These are phyloP conservation scores for Dryas alaskensis DNA, from an alignment of 306 rosid species.

Conservation along the genomic window DNA sequence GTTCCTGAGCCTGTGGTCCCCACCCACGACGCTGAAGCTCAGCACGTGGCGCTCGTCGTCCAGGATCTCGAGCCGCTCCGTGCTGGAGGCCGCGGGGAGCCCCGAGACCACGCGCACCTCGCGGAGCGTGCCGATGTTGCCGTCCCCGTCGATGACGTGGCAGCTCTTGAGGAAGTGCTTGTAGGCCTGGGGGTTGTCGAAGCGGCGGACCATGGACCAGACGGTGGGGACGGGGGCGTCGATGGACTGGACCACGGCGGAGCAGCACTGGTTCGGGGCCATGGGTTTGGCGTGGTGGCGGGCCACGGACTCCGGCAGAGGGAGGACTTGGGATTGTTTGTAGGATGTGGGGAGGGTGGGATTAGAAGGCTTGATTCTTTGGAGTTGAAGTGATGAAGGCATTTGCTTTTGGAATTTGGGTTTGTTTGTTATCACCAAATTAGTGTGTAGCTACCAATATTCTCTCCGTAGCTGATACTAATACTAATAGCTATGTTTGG, in stretches of 20 bases:
- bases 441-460: no score
- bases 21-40: constrained; percentile 91
- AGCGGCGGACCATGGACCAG: constrained; percentile 85
- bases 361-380: constrained; percentile 45
- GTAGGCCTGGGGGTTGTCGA: constrained; percentile 89
- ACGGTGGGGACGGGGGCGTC: constrained; percentile 65
- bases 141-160: constrained; percentile 66
- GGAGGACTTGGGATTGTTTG: constrained; percentile 3
- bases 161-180: constrained; percentile 90
- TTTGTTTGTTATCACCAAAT: no score
- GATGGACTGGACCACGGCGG: constrained; percentile 64
- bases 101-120: constrained; percentile 81
- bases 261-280: constrained; percentile 68
- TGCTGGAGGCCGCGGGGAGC: constrained; percentile 84
- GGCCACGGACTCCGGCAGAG: constrained; percentile 42
- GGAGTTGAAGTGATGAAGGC: constrained; percentile 73
- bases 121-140: constrained; percentile 69
- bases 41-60: constrained; percentile 89
- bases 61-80: constrained; percentile 82
- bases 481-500: not conserved
- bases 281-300: constrained; percentile 50
- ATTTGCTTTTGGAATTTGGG: constrained; percentile 23
- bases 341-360: constrained; percentile 11
- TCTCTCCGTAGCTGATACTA: no score
- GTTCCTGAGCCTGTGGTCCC: constrained; percentile 75